Base-by-base conservation (phyloP, 768 basidiomycete genomes). In the Phylloporus rhodoxanthus region DNA sequence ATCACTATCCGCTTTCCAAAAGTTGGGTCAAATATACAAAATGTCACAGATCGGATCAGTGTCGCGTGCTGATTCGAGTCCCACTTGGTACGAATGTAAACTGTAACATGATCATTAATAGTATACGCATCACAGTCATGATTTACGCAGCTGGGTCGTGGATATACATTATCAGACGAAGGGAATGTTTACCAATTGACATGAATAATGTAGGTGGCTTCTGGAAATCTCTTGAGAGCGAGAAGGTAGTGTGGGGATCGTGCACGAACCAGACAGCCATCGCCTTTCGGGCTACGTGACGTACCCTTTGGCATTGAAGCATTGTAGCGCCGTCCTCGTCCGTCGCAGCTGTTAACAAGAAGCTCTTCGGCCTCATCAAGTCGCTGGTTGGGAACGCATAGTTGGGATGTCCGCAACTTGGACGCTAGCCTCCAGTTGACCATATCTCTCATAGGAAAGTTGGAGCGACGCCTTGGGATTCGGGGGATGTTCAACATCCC, bases 391-490 rank as follows among this genome's bases (percentile, higher is more conserved):
- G 60, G 52, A 60, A 53, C 17, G 58, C 61, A 39, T 62, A 50
- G 60, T 59, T 26, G 4, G 40, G 13, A 19, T 36, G 7, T 13
- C 9, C 13, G 10, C 7, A 33, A 20, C 36, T 30, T 21, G 10
- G 37, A 21, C 36, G 28, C 11, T 29, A 47, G 8, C 14, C n/a
- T 44, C 19, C 5, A 38, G 45, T 26, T 44, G 6, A 48, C 25
- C 11, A 7, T 15, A 4, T 23, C 41, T 43, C 19, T 36, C 20
- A 13, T 52, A 78, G 81, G 80, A 67, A 76, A 57, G 55, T 63
- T 0, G 68, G 70, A 0, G 47, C 79, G 1, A 84, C 81, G 0
- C 85, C 85, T 1, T 87, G 85, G 84, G 84, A 86, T 54, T 59
- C 61, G 6, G 77, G 81, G 3, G 63, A 68, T 6, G 57, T 70